These are phyloP conservation scores for Pichia sp. DNA, from an alignment of 1,139 yeast genomes.

Conservation along the genomic window DNA sequence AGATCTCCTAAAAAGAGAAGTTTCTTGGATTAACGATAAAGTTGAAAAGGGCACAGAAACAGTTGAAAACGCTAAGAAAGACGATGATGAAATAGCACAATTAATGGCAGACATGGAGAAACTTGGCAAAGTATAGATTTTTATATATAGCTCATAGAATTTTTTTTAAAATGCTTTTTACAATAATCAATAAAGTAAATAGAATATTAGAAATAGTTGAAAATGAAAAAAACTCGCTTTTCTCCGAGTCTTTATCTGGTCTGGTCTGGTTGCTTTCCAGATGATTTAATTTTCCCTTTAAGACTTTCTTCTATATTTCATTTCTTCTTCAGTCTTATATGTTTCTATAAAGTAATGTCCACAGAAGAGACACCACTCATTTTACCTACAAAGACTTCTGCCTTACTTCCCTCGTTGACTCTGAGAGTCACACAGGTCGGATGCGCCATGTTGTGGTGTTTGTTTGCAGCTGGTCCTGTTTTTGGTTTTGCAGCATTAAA, in stretches of 20 bases:
- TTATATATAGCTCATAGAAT: no score
- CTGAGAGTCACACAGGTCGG: slow-evolving; percentile 39
- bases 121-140: slow-evolving; percentile 23
- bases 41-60: slow-evolving; percentile 16
- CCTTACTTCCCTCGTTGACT: slow-evolving; percentile 11
- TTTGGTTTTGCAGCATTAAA: slow-evolving; percentile 94
- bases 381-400: not conserved
- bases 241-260: not conserved
- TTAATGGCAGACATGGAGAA: slow-evolving; percentile 25
- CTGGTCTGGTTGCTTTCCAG: no score
- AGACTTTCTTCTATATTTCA: no score
- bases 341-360: slow-evolving; percentile 5
- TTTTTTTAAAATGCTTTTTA: no score
- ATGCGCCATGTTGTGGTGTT: slow-evolving; percentile 82
- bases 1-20: slow-evolving; percentile 35
- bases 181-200: not conserved
- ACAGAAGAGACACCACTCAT: slow-evolving; percentile 13
- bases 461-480: slow-evolving; percentile 86
- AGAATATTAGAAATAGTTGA: not conserved
- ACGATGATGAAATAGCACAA: slow-evolving; percentile 23
- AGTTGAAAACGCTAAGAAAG: slow-evolving; percentile 12
- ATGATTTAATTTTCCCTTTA: no score
- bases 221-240: not conserved
- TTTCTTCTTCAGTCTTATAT: not conserved
- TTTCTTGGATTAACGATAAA: slow-evolving; percentile 29